Base-by-base conservation (phyloP, 2,329 filamentous ascomycete species). In the Biscogniauxia sp. region DNA sequence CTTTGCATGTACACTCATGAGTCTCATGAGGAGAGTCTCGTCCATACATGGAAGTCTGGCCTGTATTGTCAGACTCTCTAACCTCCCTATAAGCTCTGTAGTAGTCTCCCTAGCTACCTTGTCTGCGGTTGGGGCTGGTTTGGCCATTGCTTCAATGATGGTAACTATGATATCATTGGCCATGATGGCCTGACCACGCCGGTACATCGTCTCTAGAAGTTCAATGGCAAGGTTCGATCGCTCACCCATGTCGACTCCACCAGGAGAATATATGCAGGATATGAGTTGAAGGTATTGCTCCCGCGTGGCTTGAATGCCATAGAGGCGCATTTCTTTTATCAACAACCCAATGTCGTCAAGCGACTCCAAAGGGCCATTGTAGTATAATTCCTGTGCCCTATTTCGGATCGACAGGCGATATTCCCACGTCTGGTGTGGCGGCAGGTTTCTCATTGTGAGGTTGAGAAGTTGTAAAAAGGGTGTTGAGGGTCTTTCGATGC, bases 101-200 rank as follows among this genome's bases (percentile, higher is more conserved):
- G 78, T 9, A 81, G 74, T 13, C 73, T 71, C 20, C 74, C 70
- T 8, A 82, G 28, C 28, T 32, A 7, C 11, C 28, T 9, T 32
- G 28, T 32, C 28, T 32, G 66, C 0, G 65, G 55, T 0, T 69
- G 70, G 69, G 2, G 73, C 70, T 3, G 74, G 76, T 13, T 41
- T 53, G 13, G 76, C 71, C 1, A 78, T 71, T 3, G 74, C 70
- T 58, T 80, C 77, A 15, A 84, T 78, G 37, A 84, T 72, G 9
- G 76, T 69, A 13, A 81, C 75, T 54, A 88, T 76, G 56, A 88
- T 72, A 25, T 83, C 78, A 59, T 79, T 73, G 26, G 75, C 73
- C 58, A 81, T 68, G 20, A 83, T 69, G 2, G 70, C 62, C 58
- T 82, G 70, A 19, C 79, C 78, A 8, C 81, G 78, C 64, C 80